Evolutionary conservation across 495 filamentous ascomycete species (phyloP), one percentile per base, ranked within the genome.

Genomic region (Filosporella fistucella): DNA sequence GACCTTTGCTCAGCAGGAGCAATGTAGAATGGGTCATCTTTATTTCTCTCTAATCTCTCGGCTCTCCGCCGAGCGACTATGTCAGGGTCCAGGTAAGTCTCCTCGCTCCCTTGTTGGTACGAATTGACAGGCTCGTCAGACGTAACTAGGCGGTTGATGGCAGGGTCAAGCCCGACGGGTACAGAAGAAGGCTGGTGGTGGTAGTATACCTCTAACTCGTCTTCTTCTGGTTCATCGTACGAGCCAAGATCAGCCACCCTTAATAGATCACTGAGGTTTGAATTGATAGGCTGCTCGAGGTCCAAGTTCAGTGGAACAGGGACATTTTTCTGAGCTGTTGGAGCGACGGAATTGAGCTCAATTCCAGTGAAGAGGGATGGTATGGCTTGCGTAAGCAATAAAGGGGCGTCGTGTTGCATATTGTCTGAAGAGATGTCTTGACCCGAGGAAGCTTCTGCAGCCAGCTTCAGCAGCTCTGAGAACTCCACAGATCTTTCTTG

Each of bases 1-100:
- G 71, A 75, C 6, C 10, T 40, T 20, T 73, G 78, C 2, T 72
- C 71, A 13, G 69, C 60, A 24, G 71, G 73, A 32, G 65, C 69
- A 56, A 98, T 98, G 59, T 98, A 97, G 61, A 96, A 98, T 3
- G 93, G 93, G 60, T 98, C 93, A 56, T 96, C 91, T 50, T 76
- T 83, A 63, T 95, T 87, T 35, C 88, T 76, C 56, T 91, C 89
- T 33, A 74, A 63, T 22, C 89, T 75, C 52, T 91, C 86, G 0
- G 76, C 65, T 42, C 78, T 82, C 52, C 84, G 73, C 42, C 77
- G 74, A 4, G 80, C 80, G 4, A 80, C 25, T 32, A 81, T 80
- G 54, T 84, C 78, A 1, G 75, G 64, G 48, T 89, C 81, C 8
- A 84, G 68, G 38, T 81, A 77, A 23, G 75, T 73, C 9, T 78